These are phyloP conservation scores for Pythium diclinum DNA, from an alignment of 352 stramenopile species.

Conservation along the genomic window DNA sequence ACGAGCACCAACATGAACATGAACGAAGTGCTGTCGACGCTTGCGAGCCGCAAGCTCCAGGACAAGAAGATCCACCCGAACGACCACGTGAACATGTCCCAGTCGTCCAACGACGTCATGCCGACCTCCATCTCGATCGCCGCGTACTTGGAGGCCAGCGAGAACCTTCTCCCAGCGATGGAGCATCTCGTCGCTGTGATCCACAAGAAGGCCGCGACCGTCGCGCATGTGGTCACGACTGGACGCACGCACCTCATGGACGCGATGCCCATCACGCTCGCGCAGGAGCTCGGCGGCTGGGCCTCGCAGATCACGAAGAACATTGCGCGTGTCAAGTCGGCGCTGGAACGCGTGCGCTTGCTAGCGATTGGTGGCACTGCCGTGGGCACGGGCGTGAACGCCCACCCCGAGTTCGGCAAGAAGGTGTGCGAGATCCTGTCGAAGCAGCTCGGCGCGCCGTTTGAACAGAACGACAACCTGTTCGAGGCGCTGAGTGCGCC, in stretches of 20 bases:
- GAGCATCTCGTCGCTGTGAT: conserved; percentile 37
- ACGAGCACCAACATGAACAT: conserved; percentile 99
- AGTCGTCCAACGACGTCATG: conserved; percentile 69
- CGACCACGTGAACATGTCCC: conserved; percentile 71
- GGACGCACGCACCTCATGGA: conserved; percentile 78
- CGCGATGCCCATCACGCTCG: conserved; percentile 55
- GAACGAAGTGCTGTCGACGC: conserved; percentile 95
- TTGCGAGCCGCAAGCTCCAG: conserved; percentile 64
- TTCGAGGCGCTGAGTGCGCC: conserved; percentile 91
- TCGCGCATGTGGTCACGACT: conserved; percentile 51
- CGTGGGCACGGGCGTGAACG: conserved; percentile 64
- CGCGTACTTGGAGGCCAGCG: conserved; percentile 41
- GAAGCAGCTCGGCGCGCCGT: conserved; percentile 33
- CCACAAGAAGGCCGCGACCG: conserved; percentile 33
- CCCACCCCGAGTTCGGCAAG: conserved; percentile 41
- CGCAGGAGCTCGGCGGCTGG: conserved; percentile 48
- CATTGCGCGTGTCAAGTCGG: conserved; percentile 43
- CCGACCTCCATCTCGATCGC: conserved; percentile 53
- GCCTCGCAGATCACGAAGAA: conserved; percentile 53
- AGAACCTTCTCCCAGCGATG: conserved; percentile 67
- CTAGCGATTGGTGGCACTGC: conserved; percentile 58
- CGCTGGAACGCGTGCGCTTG: conserved; percentile 44
- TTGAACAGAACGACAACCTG: conserved; percentile 51
- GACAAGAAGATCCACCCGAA: conserved; percentile 74
- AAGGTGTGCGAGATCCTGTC: conserved; percentile 45